A percentile compares a stretch with the other conserved stretches of the same genome.
Evolutionary conservation across 2,329 filamentous ascomycete genomes (phyloP).

Genomic region (Aspergillus vadensis): DNA sequence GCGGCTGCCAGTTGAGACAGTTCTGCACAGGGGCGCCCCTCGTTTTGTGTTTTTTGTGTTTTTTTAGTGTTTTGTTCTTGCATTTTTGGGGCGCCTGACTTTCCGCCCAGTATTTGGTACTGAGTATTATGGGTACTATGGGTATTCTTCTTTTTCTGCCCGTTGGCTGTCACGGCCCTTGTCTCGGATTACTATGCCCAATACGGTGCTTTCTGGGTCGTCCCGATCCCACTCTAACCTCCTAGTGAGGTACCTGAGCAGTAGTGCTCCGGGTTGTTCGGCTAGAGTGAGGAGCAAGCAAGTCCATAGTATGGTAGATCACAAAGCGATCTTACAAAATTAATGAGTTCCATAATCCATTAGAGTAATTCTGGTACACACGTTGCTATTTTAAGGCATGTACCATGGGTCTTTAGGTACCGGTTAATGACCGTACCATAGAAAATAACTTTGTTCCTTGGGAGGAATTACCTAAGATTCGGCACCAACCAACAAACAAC

Average conservation of each 20-base stretch:
- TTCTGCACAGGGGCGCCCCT: constrained; percentile 7
- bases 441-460: neutral
- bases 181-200: neutral
- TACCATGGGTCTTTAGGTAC: constrained; percentile 7
- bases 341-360: neutral
- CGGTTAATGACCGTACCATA: constrained; percentile 7
- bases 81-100: constrained; percentile 15
- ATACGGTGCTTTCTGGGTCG: neutral
- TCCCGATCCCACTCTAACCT: neutral
- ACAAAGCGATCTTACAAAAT: neutral
- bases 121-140: neutral
- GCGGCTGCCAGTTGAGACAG: constrained; percentile 18
- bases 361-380: neutral
- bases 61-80: neutral
- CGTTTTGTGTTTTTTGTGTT: constrained; percentile 4
- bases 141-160: neutral
- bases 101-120: neutral
- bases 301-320: constrained; percentile 6
- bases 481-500: constrained; percentile 1
- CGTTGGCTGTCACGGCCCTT: neutral
- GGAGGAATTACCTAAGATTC: neutral
- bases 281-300: neutral
- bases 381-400: constrained; percentile 15
- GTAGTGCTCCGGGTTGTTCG: no score
- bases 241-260: neutral